These are phyloP conservation scores for Macadamia tetraphylla DNA, from an alignment of 164 flowering plant genomes.

Conservation along the genomic window DNA sequence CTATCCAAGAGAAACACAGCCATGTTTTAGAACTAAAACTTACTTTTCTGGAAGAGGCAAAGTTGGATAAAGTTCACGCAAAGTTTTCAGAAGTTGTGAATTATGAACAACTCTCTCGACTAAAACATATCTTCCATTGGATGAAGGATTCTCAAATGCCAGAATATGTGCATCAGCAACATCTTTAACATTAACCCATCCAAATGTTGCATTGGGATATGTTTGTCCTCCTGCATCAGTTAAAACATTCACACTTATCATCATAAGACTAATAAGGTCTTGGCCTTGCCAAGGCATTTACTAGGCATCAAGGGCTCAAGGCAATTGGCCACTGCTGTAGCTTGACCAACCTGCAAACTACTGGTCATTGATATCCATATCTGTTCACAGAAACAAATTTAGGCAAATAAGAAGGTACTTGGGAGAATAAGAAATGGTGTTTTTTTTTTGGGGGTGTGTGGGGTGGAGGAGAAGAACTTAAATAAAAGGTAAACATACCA, in stretches of 20 bases:
- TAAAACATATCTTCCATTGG: conserved; percentile 55
- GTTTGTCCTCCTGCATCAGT: conserved; percentile 32
- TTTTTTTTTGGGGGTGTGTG: no score
- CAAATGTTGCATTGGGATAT: conserved; percentile 27
- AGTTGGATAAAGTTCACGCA: conserved; percentile 40
- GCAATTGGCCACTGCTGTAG: no score
- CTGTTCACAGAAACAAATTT: no score
- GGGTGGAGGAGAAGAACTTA: no score
- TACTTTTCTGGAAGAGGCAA: conserved; percentile 42
- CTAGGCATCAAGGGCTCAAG: no score
- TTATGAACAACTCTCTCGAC: conserved; percentile 35
- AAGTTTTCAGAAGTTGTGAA: conserved; percentile 34
- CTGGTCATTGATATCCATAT: no score
- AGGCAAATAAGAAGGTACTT: no score
- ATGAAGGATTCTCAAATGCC: conserved; percentile 58
- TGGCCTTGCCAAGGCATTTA: background rate
- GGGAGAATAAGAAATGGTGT: no score
- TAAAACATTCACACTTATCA: background rate
- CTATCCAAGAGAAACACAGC: no score
- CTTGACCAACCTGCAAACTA: no score
- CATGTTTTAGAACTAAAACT: conserved; percentile 8
- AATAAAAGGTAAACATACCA: conserved; percentile 22
- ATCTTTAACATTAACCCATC: conserved; percentile 57
- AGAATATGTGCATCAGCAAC: conserved; percentile 57
- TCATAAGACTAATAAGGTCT: background rate